Evolutionary conservation across 495 filamentous ascomycete genomes (phyloP), one percentile per base, ranked within the genome.

Genomic region (Penicillium chermesinum): DNA sequence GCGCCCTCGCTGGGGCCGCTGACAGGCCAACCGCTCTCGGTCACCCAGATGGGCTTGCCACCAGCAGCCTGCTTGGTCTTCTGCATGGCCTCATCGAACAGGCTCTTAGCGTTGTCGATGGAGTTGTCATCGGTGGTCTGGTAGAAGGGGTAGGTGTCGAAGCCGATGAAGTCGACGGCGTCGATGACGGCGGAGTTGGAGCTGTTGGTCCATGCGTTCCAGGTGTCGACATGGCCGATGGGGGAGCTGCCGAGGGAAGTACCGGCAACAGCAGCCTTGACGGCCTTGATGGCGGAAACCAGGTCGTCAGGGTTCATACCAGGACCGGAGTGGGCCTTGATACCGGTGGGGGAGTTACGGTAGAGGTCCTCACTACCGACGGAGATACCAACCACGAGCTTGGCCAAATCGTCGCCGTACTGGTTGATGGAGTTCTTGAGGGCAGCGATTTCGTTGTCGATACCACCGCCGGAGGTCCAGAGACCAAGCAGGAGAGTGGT

Each of bases 321-420:
- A 46, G 72, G 50, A 37, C 82, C 84, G 20, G 75, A 78, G 7
- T 71, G 52, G 63, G 70, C 70, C 54, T 65, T 41, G 49, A 70
- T 70, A 38, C 78, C 80, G 3, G 63, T 78, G 18, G 78, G 74
- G 2, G 84, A 85, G 73, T 76, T 79, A 48, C 90, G 84, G 80
- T 96, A 95, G 3, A 95, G 75, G 66, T 94, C 87, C 77, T 95
- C 91, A 63, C 81, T 87, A 48, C 89, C 91, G 45, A 96, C 88
- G 3, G 90, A 91, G 72, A 95, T 91, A 68, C 88, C 90, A 45
- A 77, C 84, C 27, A 95, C 79, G 36, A 86, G 70, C 47, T 73
- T 65, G 53, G 75, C 68, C 62, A 94, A 80, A 18, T 64, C 61
- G 3, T 68, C 64, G 17, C 85, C 85, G 62, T 88, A 87, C 45